A percentile compares a stretch with the other conserved stretches of the same genome.
These are phyloP conservation scores for Thuidium tamariscinum DNA, from an alignment of 225 moss, liverwort and hornwort species.

Conservation along the genomic window DNA sequence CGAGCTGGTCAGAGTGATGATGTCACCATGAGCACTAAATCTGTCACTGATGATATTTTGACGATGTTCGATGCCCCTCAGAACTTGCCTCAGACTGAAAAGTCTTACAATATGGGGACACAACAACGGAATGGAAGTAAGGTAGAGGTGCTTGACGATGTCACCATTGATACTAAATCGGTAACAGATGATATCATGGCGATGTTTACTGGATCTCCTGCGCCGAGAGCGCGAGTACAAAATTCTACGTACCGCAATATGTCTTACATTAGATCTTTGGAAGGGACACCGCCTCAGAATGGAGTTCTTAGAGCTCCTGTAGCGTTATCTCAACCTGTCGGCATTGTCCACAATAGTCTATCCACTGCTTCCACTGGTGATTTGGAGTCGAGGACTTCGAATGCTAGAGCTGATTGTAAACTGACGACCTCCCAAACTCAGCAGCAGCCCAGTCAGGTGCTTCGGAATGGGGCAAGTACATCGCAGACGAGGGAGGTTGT, in stretches of 20 bases:
- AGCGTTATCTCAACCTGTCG: neutral
- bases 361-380: neutral
- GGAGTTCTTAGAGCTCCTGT: neutral
- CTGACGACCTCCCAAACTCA: neutral
- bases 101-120: neutral
- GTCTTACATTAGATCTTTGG: neutral
- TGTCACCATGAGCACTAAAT: slow-evolving; percentile 2
- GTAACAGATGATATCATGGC: slow-evolving; percentile 41
- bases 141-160: slow-evolving; percentile 12
- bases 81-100: neutral
- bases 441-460: neutral
- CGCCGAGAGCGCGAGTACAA: slow-evolving; percentile 1
- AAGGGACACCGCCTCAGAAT: neutral
- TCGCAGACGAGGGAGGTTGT: neutral
- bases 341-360: neutral
- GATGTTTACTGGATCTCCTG: slow-evolving; percentile 35
- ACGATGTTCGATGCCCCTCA: slow-evolving; percentile 13
- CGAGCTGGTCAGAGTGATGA: slow-evolving; percentile 3
- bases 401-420: neutral
- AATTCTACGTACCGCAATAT: neutral
- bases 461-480: slow-evolving; percentile 4
- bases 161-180: slow-evolving; percentile 20
- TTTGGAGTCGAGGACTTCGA: slow-evolving; percentile 8
- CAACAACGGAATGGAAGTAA: slow-evolving; percentile 4
- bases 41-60: slow-evolving; percentile 28